Evolutionary conservation across 2,329 filamentous ascomycete genomes (phyloP), one percentile per base, ranked within the genome.

Genomic region (Metarhizium humberi): DNA sequence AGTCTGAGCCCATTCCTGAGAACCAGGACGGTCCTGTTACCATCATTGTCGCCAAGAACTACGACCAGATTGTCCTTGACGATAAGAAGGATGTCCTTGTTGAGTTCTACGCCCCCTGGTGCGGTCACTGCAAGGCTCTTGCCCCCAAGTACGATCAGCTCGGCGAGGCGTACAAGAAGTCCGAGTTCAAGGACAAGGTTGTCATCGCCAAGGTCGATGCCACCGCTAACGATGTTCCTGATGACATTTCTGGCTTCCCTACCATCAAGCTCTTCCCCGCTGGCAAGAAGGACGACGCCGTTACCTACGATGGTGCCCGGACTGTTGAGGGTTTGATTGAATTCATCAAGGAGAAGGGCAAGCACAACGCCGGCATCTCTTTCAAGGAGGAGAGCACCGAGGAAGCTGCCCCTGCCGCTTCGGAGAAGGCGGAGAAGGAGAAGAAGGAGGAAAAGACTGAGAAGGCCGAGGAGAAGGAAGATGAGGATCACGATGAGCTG

Each of bases 91-190:
- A 99, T 73, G 94, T 99, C 57, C 83, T 99, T 63, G 76, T 99
- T 61, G 94, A 99, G 80, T 97, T 96, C 79, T 99, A 99, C 78
- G 94, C 94, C 57, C 94, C 94, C 61, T 99, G 94, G 94, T 99
- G 94, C 73, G 94, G 94, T 65, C 94, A 99, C 84, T 99, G 94
- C 90, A 97, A 97, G 84, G 92, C 85, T 73, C 87, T 99, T 59
- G 92, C 94, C 56, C 94, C 94, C 67, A 87, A 96, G 74, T 99
- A 96, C 74, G 94, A 99, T 61, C 90, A 96, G 73, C 88, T 99
- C 57, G 94, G 83, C 55, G 73, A 79, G 57, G 79, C 84, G 57
- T 96, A 90, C 77, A 79, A 84, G 82, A 73, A 84, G 84, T 78
- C 87, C 78, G 86, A 88, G 64, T 87, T 85, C 75, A 88, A 88